These are phyloP conservation scores for Spiraea crenata DNA, from an alignment of 331 rosid species.

Conservation along the genomic window DNA sequence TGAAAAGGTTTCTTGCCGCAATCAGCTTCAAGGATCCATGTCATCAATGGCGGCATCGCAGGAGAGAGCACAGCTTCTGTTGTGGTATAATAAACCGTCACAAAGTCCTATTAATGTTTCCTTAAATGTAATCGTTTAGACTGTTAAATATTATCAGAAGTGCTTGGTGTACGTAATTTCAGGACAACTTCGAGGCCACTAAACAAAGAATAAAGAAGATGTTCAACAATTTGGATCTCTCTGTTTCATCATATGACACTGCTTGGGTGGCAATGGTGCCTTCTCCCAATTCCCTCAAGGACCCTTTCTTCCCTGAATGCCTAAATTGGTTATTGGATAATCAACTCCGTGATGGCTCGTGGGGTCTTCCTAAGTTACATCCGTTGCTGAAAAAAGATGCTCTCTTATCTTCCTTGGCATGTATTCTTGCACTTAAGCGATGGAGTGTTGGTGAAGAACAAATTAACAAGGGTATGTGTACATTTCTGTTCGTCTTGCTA, in stretches of 20 bases:
- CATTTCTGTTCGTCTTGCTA: neutral
- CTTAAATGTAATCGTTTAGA: neutral
- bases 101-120: neutral
- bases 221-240: conserved; percentile 65
- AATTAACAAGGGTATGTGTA: conserved; percentile 52
- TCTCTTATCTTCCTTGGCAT: conserved; percentile 70
- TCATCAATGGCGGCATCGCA: neutral
- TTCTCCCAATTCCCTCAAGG: conserved; percentile 41
- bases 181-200: conserved; percentile 51
- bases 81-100: conserved; percentile 39
- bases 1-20: too few relatives aligned
- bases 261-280: conserved; percentile 95
- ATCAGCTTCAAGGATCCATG: too few relatives aligned
- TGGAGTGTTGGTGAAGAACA: conserved; percentile 67
- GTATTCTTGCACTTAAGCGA: conserved; percentile 63
- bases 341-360: conserved; percentile 79
- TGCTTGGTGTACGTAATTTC: neutral
- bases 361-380: conserved; percentile 54
- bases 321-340: conserved; percentile 66
- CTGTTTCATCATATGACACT: conserved; percentile 78
- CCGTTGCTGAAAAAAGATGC: conserved; percentile 57
- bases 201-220: conserved; percentile 56
- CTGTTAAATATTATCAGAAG: neutral
- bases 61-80: conserved; percentile 25
- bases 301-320: conserved; percentile 76